Evolutionary conservation across 2,329 filamentous ascomycete species (phyloP).

Genomic region (Tolypocladium ovalisporum): DNA sequence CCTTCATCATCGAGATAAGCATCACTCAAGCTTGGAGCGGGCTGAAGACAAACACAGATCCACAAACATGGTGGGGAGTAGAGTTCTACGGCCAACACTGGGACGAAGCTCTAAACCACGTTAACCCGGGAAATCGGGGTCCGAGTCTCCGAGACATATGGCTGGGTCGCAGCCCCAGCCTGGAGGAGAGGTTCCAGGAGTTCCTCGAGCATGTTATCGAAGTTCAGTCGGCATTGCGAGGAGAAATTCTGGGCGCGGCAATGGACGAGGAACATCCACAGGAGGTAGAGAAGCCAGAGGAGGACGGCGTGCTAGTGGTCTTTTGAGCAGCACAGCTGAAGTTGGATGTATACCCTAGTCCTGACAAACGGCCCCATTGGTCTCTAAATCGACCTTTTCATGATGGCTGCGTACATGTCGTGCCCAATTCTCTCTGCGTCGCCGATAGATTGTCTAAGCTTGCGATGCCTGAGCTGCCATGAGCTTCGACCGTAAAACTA

Average conservation of each 20-base stretch:
- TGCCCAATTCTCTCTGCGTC: not conserved
- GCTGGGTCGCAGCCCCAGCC: constrained; percentile 13
- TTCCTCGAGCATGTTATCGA: constrained; percentile 20
- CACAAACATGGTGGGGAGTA: constrained; percentile 18
- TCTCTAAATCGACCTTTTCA: not conserved
- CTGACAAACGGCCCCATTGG: not conserved
- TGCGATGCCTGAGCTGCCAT: constrained; percentile 24
- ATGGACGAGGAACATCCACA: not conserved
- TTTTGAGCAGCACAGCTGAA: not conserved
- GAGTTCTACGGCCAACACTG: constrained; percentile 23
- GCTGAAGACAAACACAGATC: constrained; percentile 3
- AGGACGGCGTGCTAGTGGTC: not conserved
- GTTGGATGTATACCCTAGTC: not conserved
- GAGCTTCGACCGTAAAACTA: constrained; percentile 33
- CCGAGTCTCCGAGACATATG: constrained; percentile 18
- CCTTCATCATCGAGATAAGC: constrained; percentile 21
- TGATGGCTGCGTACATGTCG: not conserved
- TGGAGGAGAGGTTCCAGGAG: constrained; percentile 15
- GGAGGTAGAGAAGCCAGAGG: not conserved
- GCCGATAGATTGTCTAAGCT: constrained; percentile 6
- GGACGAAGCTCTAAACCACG: constrained; percentile 23
- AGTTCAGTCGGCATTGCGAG: constrained; percentile 16
- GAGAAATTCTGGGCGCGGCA: not conserved
- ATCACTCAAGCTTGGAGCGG: constrained; percentile 17
- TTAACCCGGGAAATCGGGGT: constrained; percentile 17